Conservation (phyloP, 192 early-diverging fungal genomes). For the Mortierella antarctica region DNA sequence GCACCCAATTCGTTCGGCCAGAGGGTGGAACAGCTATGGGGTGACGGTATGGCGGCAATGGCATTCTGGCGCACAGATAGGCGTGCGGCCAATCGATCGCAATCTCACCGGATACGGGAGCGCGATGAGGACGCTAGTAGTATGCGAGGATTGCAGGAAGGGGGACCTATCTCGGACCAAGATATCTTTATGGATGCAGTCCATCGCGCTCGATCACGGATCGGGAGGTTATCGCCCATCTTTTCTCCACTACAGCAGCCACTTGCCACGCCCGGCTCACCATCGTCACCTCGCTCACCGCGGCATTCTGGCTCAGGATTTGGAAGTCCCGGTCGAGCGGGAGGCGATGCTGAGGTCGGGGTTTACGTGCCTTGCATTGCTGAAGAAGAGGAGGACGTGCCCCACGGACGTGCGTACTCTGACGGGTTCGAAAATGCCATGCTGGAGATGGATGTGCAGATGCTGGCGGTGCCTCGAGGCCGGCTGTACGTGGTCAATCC, state of each 20-base stretch:
- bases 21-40: conserved; percentile 24
- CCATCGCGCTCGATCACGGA: conserved; percentile 40
- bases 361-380: neutral
- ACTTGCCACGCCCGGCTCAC: conserved; percentile 10
- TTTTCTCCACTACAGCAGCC: conserved; percentile 43
- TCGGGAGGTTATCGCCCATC: conserved; percentile 25
- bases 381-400: neutral
- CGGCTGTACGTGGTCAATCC: conserved; percentile 51
- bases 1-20: conserved; percentile 21
- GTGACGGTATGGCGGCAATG: neutral
- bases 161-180: conserved; percentile 27
- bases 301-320: conserved; percentile 1
- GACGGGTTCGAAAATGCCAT: conserved; percentile 52
- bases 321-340: neutral
- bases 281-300: conserved; percentile 23
- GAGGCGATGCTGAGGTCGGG: neutral
- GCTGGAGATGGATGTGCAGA: conserved; percentile 52
- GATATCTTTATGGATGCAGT: conserved; percentile 52
- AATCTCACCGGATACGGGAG: conserved; percentile 30
- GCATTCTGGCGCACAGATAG: conserved; percentile 17
- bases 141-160: conserved; percentile 1
- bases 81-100: conserved; percentile 11
- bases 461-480: conserved; percentile 42
- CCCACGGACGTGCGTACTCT: conserved; percentile 35
- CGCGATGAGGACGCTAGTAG: conserved; percentile 14